Evolutionary conservation across 2,329 filamentous ascomycete species (phyloP).

Genomic region (Talaromyces sp.): DNA sequence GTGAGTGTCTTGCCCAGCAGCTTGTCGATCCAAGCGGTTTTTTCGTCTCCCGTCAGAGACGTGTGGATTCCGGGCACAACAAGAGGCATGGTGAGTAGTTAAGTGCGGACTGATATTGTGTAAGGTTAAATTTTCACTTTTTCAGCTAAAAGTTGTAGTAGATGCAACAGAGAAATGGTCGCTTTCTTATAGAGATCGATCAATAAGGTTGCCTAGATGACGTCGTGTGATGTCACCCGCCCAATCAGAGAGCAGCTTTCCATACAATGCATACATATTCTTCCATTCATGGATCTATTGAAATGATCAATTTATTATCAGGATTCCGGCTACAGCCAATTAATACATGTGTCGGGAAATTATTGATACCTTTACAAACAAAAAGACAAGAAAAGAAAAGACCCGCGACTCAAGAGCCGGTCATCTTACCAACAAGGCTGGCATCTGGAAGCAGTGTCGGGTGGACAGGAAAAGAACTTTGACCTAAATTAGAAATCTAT

Average conservation of each 20-base stretch:
- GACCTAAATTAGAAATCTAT: not conserved
- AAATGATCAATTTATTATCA: not conserved
- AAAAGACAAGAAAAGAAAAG: not conserved
- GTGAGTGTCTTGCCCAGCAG: constrained; percentile 43
- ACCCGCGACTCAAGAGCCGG: not conserved
- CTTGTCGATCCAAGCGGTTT: constrained; percentile 40
- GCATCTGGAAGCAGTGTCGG: not conserved
- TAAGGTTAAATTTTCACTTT: not conserved
- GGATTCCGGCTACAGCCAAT: not conserved
- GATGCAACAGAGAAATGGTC: not conserved
- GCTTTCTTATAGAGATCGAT: not conserved
- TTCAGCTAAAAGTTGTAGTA: not conserved
- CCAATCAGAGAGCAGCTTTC: not conserved
- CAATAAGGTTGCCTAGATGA: not conserved
- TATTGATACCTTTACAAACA: not conserved
- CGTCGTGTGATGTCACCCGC: not conserved
- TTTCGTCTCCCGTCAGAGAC: constrained; percentile 21
- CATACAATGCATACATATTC: not conserved
- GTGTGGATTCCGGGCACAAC: constrained; percentile 41
- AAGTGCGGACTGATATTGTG: not conserved
- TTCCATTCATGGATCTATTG: not conserved
- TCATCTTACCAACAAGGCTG: not conserved
- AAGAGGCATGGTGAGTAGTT: constrained; percentile 38
- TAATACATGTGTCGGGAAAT: not conserved
- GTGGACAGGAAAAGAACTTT: not conserved